Evolutionary conservation across 116 monocot genomes (phyloP).

Genomic region (Papilionanthe hybrid): DNA sequence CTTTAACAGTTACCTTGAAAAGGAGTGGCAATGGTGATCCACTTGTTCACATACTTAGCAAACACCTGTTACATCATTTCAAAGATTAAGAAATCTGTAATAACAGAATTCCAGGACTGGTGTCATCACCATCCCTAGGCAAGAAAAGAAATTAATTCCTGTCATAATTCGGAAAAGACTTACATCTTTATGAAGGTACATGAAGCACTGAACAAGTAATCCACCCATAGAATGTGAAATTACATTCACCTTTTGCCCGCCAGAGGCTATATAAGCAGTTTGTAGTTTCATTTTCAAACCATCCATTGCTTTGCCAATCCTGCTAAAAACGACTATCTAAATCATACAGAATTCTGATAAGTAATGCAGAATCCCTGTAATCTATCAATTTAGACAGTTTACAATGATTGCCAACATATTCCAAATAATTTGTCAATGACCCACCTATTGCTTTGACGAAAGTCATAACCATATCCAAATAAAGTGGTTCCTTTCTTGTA

Average conservation of each 20-base stretch:
- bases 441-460: constrained; percentile 91
- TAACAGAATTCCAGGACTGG: neutral
- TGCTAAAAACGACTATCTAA: constrained; percentile 19
- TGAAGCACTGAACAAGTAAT: constrained; percentile 72
- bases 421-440: constrained; percentile 9
- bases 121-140: neutral
- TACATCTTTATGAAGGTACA: constrained; percentile 67
- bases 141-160: constrained; percentile 1
- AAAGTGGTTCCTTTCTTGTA: constrained; percentile 85
- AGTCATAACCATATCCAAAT: constrained; percentile 94
- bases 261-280: constrained; percentile 70
- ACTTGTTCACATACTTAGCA: constrained; percentile 76
- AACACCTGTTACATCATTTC: constrained; percentile 47
- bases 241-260: constrained; percentile 75
- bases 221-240: constrained; percentile 99
- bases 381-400: too few species aligned
- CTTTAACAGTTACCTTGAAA: constrained; percentile 70
- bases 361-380: neutral
- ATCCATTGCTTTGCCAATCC: constrained; percentile 58
- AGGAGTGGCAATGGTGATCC: constrained; percentile 88
- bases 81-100: constrained; percentile 12
- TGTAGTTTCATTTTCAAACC: constrained; percentile 57
- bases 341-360: neutral
- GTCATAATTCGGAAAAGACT: constrained; percentile 14
- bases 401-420: neutral